Conservation (phyloP, 2,329 filamentous ascomycete genomes). For the Diaporthe citrichinensis region DNA sequence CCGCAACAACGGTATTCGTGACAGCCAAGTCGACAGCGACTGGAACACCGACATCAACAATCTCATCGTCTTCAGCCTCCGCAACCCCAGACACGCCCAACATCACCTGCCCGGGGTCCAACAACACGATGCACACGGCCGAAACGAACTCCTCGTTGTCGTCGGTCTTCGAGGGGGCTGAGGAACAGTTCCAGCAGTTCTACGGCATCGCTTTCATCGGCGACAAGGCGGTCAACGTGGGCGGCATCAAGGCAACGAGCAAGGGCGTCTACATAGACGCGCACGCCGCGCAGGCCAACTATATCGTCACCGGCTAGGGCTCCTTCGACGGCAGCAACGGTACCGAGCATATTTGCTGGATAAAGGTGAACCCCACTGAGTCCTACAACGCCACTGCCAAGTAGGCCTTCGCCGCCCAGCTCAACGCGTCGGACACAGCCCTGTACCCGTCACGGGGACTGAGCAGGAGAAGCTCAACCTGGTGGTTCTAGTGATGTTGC, state of each 20-base stretch:
- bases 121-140: conserved; percentile 48
- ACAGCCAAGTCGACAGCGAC: conserved; percentile 25
- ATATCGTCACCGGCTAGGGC: conserved; percentile 61
- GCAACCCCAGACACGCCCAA: conserved; percentile 40
- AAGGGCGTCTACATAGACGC: conserved; percentile 61
- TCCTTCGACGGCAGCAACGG: conserved; percentile 56
- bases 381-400: conserved; percentile 50
- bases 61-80: conserved; percentile 36
- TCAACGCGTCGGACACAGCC: conserved; percentile 48
- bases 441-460: too few species aligned
- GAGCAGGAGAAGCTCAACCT: too few species aligned
- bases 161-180: too few species aligned
- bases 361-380: conserved; percentile 56
- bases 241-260: conserved; percentile 53
- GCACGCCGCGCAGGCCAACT: conserved; percentile 56
- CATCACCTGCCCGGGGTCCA: conserved; percentile 43
- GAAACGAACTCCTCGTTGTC: conserved; percentile 9
- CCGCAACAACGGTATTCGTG: conserved; percentile 29
- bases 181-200: conserved; percentile 45
- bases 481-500: too few species aligned
- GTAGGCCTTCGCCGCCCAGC: conserved; percentile 64
- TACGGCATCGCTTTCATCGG: conserved; percentile 48
- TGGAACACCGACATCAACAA: conserved; percentile 36
- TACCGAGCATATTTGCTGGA: conserved; percentile 58
- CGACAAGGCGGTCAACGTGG: conserved; percentile 50